Base-by-base conservation (phyloP, 768 basidiomycete genomes). In the Mycena alexandri region DNA sequence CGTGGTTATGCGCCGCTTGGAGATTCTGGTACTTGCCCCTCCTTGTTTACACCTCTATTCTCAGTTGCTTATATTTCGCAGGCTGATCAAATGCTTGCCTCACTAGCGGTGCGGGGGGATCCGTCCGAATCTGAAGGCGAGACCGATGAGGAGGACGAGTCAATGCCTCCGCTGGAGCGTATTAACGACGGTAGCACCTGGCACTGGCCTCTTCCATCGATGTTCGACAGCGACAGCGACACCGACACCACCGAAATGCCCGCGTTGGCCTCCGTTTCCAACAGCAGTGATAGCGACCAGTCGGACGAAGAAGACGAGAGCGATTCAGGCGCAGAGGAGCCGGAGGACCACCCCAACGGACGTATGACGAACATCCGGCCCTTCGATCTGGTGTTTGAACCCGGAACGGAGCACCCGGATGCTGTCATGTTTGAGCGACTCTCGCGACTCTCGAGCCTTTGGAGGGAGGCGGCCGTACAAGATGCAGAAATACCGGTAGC, bases 201-300 rank as follows among this genome's bases (percentile, higher is more conserved):
- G n/a, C 48, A 46, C 46, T 51, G 50, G 68, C 24, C 57, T 36
- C 57, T 59, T 22, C 59, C 43, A 3, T 33, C 56, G 59, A 63
- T 66, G 65, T 65, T 62, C 42, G 68, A 64, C 52, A 55, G 61
- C 42, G 57, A 74, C 29, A 75, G 65, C 44, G 69, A 73, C 33
- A 72, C 71, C 42, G 77, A 79, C 65, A 87, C 82, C 33, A 72
- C 71, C 42, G 77, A 79, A 65, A 87, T 82, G 77, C 84, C 77
- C 42, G 76, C 43, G 46, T 77, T 78, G 60, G 80, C 76, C 56
- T 76, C 71, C 55, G 77, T 81, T 9, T 82, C 80, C 36, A 77
- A 77, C 34, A 77, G 74, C 34, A 81, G 79, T 48, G 80, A 81
- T 34, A 78, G 75, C 29, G 58, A 59, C 8, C 47, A 51, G 36